phyloP scores from a whole-genome alignment of 129 eudicot species.

The Tanacetum coccineum region DNA sequence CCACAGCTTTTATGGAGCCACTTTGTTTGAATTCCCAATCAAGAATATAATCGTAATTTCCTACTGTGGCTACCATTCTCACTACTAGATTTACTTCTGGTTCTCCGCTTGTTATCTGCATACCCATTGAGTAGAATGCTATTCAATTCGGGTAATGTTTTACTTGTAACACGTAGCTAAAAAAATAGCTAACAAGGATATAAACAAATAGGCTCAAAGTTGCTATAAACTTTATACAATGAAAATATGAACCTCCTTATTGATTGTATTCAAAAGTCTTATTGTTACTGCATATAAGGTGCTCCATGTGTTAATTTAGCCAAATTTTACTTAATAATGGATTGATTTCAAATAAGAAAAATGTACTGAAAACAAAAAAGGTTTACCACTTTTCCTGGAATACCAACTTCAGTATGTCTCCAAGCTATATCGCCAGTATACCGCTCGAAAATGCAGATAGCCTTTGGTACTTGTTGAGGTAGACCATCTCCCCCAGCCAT shows the following conservation, averaged over 20 bases:
- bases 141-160: neutral
- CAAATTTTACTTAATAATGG: too few species aligned
- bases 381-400: slow-evolving; percentile 79
- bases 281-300: too few species aligned
- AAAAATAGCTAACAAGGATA: too few species aligned
- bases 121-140: neutral
- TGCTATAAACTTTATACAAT: too few species aligned
- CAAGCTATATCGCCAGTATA: slow-evolving; percentile 64
- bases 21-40: slow-evolving; percentile 93
- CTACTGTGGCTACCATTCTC: slow-evolving; percentile 89
- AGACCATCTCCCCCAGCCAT: slow-evolving; percentile 64
- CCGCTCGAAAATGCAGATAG: slow-evolving; percentile 66
- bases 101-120: slow-evolving; percentile 69
- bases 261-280: too few species aligned
- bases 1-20: slow-evolving; percentile 75
- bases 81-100: slow-evolving; percentile 67
- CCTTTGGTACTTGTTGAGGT: slow-evolving; percentile 39
- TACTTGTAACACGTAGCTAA: neutral
- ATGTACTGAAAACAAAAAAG: too few species aligned
- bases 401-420: slow-evolving; percentile 85
- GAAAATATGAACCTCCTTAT: too few species aligned
- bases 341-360: too few species aligned
- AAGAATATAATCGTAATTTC: slow-evolving; percentile 82
- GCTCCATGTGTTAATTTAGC: too few species aligned
- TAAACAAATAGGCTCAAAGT: too few species aligned